Conservation (phyloP, 83 land plant species). For the Diphasiastrum complanatum region DNA sequence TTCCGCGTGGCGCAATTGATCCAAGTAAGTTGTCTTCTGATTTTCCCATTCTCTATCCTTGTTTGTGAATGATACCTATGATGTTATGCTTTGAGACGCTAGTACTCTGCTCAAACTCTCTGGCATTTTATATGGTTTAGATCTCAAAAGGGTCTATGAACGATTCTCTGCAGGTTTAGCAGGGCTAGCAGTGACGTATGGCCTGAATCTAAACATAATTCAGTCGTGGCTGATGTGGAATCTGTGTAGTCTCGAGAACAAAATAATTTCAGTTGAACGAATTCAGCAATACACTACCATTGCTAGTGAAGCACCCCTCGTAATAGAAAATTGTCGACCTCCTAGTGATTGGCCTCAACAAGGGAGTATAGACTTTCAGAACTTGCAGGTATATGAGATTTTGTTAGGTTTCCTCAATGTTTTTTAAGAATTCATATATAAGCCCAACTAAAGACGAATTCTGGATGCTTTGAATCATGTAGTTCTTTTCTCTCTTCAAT, state of each 20-base stretch:
- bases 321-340: background rate
- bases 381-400: slow-evolving; percentile 7
- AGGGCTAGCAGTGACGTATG: slow-evolving; percentile 18
- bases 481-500: no score
- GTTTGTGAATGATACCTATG: no score
- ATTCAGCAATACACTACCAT: slow-evolving; percentile 12
- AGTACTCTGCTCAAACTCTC: no score
- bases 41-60: no score
- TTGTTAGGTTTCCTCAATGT: background rate
- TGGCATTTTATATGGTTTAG: no score
- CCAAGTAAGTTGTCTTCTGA: slow-evolving; percentile 97
- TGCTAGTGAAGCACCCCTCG: slow-evolving; percentile 14
- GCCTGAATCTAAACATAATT: slow-evolving; percentile 9
- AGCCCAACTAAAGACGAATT: no score
- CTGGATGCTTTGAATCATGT: no score
- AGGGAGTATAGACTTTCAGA: slow-evolving; percentile 2
- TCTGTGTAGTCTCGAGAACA: slow-evolving; percentile 12
- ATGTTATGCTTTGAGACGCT: no score
- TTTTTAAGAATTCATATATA: background rate
- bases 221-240: background rate
- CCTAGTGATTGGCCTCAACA: slow-evolving; percentile 3
- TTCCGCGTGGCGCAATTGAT: slow-evolving; percentile 79
- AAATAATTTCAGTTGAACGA: slow-evolving; percentile 14
- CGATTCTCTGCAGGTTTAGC: slow-evolving; percentile 14
- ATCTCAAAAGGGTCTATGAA: no score